Conservation (phyloP, 306 rosid species). For the Inga leiocalycina region DNA sequence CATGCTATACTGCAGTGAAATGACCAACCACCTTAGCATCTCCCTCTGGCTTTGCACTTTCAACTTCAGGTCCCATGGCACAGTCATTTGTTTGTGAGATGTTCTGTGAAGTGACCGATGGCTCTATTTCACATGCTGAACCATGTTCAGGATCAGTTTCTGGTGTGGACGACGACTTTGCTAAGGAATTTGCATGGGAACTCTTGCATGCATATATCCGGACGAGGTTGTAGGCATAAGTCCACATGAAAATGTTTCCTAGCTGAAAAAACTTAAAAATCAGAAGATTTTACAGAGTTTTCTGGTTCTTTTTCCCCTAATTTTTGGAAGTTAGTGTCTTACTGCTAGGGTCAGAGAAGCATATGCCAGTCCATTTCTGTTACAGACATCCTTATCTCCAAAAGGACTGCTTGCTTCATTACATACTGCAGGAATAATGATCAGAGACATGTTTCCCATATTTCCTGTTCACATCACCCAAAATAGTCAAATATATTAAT, state of each 20-base stretch:
- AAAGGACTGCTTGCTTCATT: conserved; percentile 36
- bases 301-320: not conserved
- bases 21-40: conserved; percentile 10
- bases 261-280: conserved; percentile 25
- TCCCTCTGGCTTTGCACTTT: conserved; percentile 1
- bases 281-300: not conserved
- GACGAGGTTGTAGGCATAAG: conserved; percentile 41
- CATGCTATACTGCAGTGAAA: not conserved
- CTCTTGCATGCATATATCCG: conserved; percentile 35
- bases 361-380: conserved; percentile 32
- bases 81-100: conserved; percentile 4
- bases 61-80: conserved; percentile 1
- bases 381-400: conserved; percentile 37
- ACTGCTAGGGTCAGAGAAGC: conserved; percentile 40
- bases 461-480: conserved; percentile 36
- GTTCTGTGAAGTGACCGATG: not conserved
- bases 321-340: conserved; percentile 9
- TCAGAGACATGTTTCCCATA: conserved; percentile 36
- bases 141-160: conserved; percentile 28
- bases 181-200: conserved; percentile 22
- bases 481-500: not conserved
- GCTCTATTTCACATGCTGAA: not conserved
- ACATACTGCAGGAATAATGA: conserved; percentile 35
- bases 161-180: not conserved
- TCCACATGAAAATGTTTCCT: conserved; percentile 37